These are phyloP conservation scores for Pleurostoma richardsiae DNA, from an alignment of 2,329 filamentous ascomycete species.

Conservation along the genomic window DNA sequence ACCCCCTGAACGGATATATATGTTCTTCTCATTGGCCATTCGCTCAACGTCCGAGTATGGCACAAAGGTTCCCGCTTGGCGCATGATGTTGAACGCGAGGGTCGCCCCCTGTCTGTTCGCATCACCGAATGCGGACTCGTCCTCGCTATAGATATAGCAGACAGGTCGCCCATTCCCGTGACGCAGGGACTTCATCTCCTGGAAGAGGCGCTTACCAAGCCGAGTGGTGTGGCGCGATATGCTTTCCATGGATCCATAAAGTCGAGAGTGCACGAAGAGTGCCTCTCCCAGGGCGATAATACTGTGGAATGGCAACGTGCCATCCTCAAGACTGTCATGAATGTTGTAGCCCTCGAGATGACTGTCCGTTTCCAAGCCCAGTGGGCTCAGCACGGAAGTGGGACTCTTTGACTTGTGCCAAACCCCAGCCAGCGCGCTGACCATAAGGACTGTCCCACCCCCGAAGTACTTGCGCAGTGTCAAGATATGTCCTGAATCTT, in stretches of 20 bases:
- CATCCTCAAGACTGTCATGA: slow-evolving; percentile 64
- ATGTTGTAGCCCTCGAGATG: slow-evolving; percentile 30
- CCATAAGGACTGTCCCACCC: slow-evolving; percentile 61
- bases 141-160: slow-evolving; percentile 47
- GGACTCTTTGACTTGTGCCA: slow-evolving; percentile 50
- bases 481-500: slow-evolving; percentile 48
- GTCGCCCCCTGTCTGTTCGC: slow-evolving; percentile 52
- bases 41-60: slow-evolving; percentile 56
- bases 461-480: slow-evolving; percentile 59
- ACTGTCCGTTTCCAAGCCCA: background rate
- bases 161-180: slow-evolving; percentile 49
- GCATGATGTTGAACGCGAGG: slow-evolving; percentile 57
- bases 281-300: slow-evolving; percentile 80
- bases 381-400: slow-evolving; percentile 16
- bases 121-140: slow-evolving; percentile 39
- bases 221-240: slow-evolving; percentile 54
- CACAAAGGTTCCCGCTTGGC: slow-evolving; percentile 45
- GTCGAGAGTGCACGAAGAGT: slow-evolving; percentile 58
- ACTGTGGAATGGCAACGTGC: slow-evolving; percentile 83
- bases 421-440: slow-evolving; percentile 42
- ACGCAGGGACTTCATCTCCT: slow-evolving; percentile 37
- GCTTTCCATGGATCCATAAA: slow-evolving; percentile 54
- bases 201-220: slow-evolving; percentile 44
- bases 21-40: slow-evolving; percentile 45
- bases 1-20: slow-evolving; percentile 58